These are phyloP conservation scores for Spinacia oleracea DNA, from an alignment of 179 eudicot species.

Conservation along the genomic window DNA sequence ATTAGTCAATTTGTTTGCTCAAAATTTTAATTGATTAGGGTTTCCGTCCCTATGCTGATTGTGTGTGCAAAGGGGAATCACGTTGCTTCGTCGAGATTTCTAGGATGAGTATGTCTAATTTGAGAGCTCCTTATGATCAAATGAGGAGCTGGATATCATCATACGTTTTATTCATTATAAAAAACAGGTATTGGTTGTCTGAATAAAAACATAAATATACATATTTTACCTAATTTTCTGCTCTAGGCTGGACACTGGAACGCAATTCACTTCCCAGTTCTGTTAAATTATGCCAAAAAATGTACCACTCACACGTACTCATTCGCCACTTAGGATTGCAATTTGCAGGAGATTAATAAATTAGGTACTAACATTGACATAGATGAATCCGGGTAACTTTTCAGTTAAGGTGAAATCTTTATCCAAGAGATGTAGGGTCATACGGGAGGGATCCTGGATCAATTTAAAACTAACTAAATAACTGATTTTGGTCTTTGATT, in stretches of 20 bases:
- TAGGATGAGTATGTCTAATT: too few species aligned
- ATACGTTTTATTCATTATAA: background rate
- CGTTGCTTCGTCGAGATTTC: background rate
- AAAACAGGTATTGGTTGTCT: too few species aligned
- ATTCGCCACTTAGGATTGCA: too few species aligned
- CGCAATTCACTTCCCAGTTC: too few species aligned
- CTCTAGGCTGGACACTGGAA: too few species aligned
- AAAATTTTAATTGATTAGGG: conserved; percentile 6
- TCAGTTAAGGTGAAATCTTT: background rate
- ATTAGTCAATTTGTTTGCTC: background rate
- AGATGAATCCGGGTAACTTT: too few species aligned
- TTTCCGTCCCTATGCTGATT: background rate
- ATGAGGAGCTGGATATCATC: background rate
- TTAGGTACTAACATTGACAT: too few species aligned
- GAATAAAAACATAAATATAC: too few species aligned
- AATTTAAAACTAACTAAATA: background rate
- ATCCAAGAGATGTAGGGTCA: background rate
- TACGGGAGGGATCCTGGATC: background rate
- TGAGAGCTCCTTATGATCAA: background rate
- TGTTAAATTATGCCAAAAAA: too few species aligned
- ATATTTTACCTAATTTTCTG: too few species aligned
- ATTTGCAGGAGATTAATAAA: too few species aligned
- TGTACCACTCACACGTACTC: too few species aligned
- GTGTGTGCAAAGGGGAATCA: background rate
- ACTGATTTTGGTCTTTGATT: background rate